Evolutionary conservation across 805 yeast genomes (phyloP).

Genomic region (Lipomyces lipofer): DNA sequence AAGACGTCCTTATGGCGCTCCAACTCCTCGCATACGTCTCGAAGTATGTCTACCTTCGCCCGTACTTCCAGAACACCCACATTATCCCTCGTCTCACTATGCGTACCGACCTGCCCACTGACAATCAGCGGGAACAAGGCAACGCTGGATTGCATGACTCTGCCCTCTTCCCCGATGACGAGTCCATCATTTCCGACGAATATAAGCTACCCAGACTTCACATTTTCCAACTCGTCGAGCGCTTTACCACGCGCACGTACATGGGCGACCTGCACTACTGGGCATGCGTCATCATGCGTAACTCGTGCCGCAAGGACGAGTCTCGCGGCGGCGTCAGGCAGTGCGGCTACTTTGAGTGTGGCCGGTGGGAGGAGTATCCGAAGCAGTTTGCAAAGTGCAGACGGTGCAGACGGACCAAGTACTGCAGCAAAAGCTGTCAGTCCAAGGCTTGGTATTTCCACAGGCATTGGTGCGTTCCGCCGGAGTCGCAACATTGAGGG

Average conservation of each 20-base stretch:
- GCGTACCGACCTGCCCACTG: conserved; percentile 30
- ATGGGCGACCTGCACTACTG: conserved; percentile 86
- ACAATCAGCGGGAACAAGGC: neutral
- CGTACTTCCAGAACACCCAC: conserved; percentile 70
- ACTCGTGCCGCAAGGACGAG: conserved; percentile 91
- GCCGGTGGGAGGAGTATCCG: conserved; percentile 88
- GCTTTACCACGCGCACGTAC: conserved; percentile 70
- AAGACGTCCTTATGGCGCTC: conserved; percentile 90
- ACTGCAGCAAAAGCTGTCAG: conserved; percentile 91
- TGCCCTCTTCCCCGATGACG: conserved; percentile 23
- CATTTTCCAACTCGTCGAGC: conserved; percentile 87
- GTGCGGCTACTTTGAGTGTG: conserved; percentile 91
- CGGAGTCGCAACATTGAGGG: conserved; percentile 23
- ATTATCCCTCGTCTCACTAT: conserved; percentile 67
- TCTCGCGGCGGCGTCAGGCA: conserved; percentile 85
- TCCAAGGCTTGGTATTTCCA: conserved; percentile 89
- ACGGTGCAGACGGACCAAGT: conserved; percentile 90
- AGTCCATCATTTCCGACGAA: conserved; percentile 46
- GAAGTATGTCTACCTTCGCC: conserved; percentile 79
- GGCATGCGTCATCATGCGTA: conserved; percentile 98
- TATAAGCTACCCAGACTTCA: conserved; percentile 51
- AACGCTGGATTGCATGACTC: conserved; percentile 15
- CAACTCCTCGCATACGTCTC: conserved; percentile 91
- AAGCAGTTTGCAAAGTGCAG: conserved; percentile 94
- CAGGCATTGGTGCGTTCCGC: conserved; percentile 78